phyloP scores from a whole-genome alignment of 441 rosid genomes.

The Macaranga tanarius region DNA sequence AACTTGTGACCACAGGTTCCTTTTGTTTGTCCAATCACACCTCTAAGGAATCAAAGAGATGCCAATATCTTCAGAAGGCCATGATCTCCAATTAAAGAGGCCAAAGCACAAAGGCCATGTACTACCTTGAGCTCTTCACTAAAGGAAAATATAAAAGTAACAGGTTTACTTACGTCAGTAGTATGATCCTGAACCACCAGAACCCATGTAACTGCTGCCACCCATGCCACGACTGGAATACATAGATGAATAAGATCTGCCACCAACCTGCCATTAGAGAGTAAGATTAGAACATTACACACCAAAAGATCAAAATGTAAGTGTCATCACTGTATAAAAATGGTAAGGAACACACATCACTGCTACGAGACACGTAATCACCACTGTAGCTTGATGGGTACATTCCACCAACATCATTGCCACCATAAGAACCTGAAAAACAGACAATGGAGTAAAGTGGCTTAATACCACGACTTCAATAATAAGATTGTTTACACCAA shows the following conservation, averaged over 20 bases:
- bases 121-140: conserved; percentile 25
- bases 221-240: conserved; percentile 84
- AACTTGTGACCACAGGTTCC: conserved; percentile 47
- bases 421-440: conserved; percentile 74
- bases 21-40: conserved; percentile 31
- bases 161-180: conserved; percentile 57
- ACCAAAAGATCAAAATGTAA: neutral
- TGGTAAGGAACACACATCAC: conserved; percentile 57
- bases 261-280: conserved; percentile 60
- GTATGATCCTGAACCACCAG: conserved; percentile 84
- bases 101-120: conserved; percentile 22
- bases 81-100: conserved; percentile 31
- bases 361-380: conserved; percentile 65
- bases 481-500: conserved; percentile 1
- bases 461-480: conserved; percentile 7
- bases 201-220: conserved; percentile 74
- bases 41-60: conserved; percentile 37
- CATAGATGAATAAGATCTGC: conserved; percentile 81
- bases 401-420: conserved; percentile 73
- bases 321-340: neutral
- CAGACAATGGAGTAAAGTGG: conserved; percentile 13
- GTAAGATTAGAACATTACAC: conserved; percentile 9
- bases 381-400: conserved; percentile 74
- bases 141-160: conserved; percentile 19
- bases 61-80: conserved; percentile 36